These are phyloP conservation scores for Exophiala phaeomuriformis DNA, from an alignment of 2,329 filamentous ascomycete genomes.

Conservation along the genomic window DNA sequence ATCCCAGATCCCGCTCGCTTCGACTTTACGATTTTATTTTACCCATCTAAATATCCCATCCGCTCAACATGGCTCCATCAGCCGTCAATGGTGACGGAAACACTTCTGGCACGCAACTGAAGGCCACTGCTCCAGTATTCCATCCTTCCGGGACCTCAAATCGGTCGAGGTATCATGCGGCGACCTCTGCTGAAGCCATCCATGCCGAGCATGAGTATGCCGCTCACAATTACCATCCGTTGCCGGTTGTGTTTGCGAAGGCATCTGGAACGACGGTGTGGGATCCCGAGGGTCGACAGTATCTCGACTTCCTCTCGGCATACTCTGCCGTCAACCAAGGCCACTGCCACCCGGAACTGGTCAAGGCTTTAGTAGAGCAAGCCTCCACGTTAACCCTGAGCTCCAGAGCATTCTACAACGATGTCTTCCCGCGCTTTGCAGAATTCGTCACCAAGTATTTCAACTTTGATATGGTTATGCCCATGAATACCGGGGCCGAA, in stretches of 20 bases:
- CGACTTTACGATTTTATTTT: background rate
- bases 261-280: slow-evolving; percentile 83
- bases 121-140: slow-evolving; percentile 39
- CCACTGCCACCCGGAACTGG: slow-evolving; percentile 92
- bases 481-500: slow-evolving; percentile 97
- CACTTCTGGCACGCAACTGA: slow-evolving; percentile 24
- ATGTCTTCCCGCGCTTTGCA: slow-evolving; percentile 93
- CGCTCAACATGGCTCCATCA: slow-evolving; percentile 18
- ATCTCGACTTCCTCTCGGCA: slow-evolving; percentile 95
- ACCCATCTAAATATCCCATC: background rate
- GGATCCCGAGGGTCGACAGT: slow-evolving; percentile 93
- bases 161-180: slow-evolving; percentile 57
- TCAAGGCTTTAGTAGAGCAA: slow-evolving; percentile 84
- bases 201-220: slow-evolving; percentile 73
- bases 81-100: slow-evolving; percentile 17
- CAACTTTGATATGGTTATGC: slow-evolving; percentile 94
- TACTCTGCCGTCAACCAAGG: slow-evolving; percentile 98
- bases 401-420: slow-evolving; percentile 94
- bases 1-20: background rate
- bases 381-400: slow-evolving; percentile 83
- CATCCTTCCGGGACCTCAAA: slow-evolving; percentile 33
- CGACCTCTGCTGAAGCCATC: slow-evolving; percentile 74
- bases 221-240: slow-evolving; percentile 97
- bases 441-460: slow-evolving; percentile 84
- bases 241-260: slow-evolving; percentile 85